Evolutionary conservation across 2,329 filamentous ascomycete genomes (phyloP), one percentile per base, ranked within the genome.

Genomic region (Colletotrichum truncatum): DNA sequence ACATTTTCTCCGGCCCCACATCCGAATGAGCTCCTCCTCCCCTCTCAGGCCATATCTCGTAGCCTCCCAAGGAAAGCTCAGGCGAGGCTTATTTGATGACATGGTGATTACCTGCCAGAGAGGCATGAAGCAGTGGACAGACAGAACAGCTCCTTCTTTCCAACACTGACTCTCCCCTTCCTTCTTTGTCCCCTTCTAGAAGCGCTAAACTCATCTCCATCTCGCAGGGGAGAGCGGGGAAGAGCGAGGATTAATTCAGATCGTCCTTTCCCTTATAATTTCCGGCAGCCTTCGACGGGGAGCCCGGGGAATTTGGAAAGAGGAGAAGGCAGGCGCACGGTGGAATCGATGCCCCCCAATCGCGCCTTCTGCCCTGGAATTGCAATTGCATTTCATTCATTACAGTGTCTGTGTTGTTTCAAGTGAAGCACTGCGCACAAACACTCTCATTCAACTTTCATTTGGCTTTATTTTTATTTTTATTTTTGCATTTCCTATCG

Each of bases 341-440:
- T 38, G 30, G 38, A 52, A 52, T 12, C 46, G 23, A 49, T n/a
- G 45, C 23, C 45, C 23, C 25, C 45, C 23, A 16, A 43, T 21
- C 16, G 23, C 18, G 30, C 30, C 7, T 32, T 7, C 7, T 32
- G 30, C 12, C 6, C 30, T 32, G 7, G 6, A 32, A 32, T 32
- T 32, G 12, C 30, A 1, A 21, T 21, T 32, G 1, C 11, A 28
- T 12, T 49, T 4, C 7, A 25, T 21, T 38, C 30, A 52, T 23
- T 23, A 26, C 6, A 9, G 28, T 36, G 48, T 38, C 32, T 32
- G 25, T 14, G 39, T 25, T 28, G 62, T 62, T 65, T 65, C 62
- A 55, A 62, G 57, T 65, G 57, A 65, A 45, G 54, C 54, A 48
- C 36, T 25, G 41, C 51, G 54, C 61, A 64, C 61, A 36, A 60